A percentile compares a stretch with the other conserved stretches of the same genome.
Evolutionary conservation across 768 basidiomycete genomes (phyloP).

Genomic region (Daedaleopsis sinensis): DNA sequence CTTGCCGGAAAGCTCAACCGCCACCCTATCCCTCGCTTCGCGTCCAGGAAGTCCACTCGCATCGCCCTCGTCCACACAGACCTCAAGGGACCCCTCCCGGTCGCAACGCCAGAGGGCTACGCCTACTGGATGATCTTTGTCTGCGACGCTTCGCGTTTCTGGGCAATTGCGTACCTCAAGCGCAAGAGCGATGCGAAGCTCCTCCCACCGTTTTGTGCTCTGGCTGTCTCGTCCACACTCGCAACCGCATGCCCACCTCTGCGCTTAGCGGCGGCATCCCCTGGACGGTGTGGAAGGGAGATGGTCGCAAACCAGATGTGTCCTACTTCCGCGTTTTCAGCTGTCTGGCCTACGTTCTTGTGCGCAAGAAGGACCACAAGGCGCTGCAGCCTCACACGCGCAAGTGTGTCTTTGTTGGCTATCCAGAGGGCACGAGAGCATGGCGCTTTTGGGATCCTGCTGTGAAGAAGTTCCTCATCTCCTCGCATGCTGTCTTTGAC

Average conservation of each 20-base stretch:
- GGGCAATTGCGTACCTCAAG: slow-evolving; percentile 3
- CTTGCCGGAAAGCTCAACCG: slow-evolving; percentile 31
- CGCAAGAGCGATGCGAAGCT: not conserved
- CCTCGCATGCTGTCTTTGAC: slow-evolving; percentile 16
- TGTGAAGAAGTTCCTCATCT: slow-evolving; percentile 13
- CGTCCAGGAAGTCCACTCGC: slow-evolving; percentile 4
- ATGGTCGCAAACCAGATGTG: slow-evolving; percentile 29
- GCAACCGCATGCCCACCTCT: slow-evolving; percentile 7
- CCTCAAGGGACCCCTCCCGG: slow-evolving; percentile 14
- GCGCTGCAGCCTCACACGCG: slow-evolving; percentile 23
- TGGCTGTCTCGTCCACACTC: slow-evolving; percentile 1
- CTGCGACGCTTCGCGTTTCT: too few species aligned
- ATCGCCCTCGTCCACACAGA: not conserved
- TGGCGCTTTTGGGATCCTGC: slow-evolving; percentile 14
- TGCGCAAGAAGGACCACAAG: slow-evolving; percentile 38
- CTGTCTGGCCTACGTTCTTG: slow-evolving; percentile 41
- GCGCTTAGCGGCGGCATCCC: not conserved
- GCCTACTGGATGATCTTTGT: slow-evolving; percentile 11
- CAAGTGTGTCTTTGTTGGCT: slow-evolving; percentile 38
- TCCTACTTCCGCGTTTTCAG: slow-evolving; percentile 40
- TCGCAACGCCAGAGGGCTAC: slow-evolving; percentile 9
- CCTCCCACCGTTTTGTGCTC: slow-evolving; percentile 1
- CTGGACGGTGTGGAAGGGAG: not conserved
- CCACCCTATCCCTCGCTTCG: slow-evolving; percentile 14
- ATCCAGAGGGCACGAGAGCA: slow-evolving; percentile 1